These are phyloP conservation scores for Sporothrix mexicana DNA, from an alignment of 2,329 filamentous ascomycete species.

Conservation along the genomic window DNA sequence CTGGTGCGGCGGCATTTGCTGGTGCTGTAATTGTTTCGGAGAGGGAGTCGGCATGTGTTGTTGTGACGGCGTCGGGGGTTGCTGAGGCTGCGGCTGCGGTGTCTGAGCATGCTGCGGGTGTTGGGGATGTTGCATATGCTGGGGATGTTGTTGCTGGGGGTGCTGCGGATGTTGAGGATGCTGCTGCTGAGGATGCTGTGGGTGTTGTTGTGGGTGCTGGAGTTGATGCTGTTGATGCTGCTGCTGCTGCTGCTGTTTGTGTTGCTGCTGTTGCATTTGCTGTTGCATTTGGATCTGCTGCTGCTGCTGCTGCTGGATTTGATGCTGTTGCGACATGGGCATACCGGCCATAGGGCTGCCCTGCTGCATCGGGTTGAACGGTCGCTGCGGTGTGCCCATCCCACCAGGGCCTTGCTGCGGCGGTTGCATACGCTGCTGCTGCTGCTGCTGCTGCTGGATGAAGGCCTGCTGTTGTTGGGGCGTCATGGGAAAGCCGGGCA, in stretches of 20 bases:
- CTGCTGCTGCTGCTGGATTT: slow-evolving; percentile 43
- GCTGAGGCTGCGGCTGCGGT: slow-evolving; percentile 21
- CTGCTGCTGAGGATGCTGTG: slow-evolving; percentile 36
- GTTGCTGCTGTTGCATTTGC: slow-evolving; percentile 40
- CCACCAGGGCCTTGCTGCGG: slow-evolving; percentile 45
- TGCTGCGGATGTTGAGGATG: slow-evolving; percentile 46
- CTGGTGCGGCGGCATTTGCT: slow-evolving; percentile 37
- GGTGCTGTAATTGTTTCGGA: slow-evolving; percentile 46
- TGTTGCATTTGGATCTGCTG: slow-evolving; percentile 44
- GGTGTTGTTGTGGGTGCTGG: slow-evolving; percentile 36
- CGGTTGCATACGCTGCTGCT: slow-evolving; percentile 54
- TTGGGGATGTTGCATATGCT: slow-evolving; percentile 46
- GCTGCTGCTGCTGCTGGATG: slow-evolving; percentile 43
- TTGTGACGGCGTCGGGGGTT: slow-evolving; percentile 26
- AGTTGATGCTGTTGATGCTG: slow-evolving; percentile 22
- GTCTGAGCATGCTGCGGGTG: slow-evolving; percentile 38
- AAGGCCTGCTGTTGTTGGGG: slow-evolving; percentile 50
- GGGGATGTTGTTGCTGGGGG: slow-evolving; percentile 46
- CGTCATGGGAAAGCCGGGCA: slow-evolving; percentile 63
- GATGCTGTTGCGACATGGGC: slow-evolving; percentile 47
- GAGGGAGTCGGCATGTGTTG: slow-evolving; percentile 44
- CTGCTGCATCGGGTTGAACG: slow-evolving; percentile 48
- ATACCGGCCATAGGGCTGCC: slow-evolving; percentile 46
- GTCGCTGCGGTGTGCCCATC: slow-evolving; percentile 49
- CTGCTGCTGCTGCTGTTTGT: slow-evolving; percentile 18